Conservation (phyloP, 176 grass and related monocot species). For the Oryza coarctata region DNA sequence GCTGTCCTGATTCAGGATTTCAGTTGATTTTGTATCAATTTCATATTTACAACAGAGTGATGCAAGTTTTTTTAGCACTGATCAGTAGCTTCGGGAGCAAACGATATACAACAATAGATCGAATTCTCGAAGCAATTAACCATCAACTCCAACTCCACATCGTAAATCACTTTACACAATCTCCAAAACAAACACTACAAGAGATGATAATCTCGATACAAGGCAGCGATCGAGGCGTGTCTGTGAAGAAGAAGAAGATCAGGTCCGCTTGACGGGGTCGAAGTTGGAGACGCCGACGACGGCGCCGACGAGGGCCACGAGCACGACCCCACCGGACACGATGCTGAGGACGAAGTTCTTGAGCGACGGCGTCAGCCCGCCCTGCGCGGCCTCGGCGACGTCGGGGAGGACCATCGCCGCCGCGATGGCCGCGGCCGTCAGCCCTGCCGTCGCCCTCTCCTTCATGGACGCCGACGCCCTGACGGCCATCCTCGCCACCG, state of each 20-base stretch:
- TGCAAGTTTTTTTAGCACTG: not conserved
- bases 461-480: constrained; percentile 44
- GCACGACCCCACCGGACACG: constrained; percentile 61
- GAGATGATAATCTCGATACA: constrained; percentile 24
- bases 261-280: constrained; percentile 66
- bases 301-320: constrained; percentile 49
- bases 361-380: constrained; percentile 51
- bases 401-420: constrained; percentile 51
- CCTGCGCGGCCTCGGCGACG: constrained; percentile 50
- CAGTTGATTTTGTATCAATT: not conserved
- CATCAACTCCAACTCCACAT: not conserved
- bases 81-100: not conserved
- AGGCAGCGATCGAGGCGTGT: not conserved
- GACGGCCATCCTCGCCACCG: constrained; percentile 35
- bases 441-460: constrained; percentile 53
- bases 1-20: not conserved
- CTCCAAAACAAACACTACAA: constrained; percentile 1
- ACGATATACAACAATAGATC: not conserved
- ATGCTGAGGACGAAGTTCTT: constrained; percentile 80
- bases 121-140: not conserved
- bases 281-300: constrained; percentile 76
- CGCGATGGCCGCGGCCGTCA: constrained; percentile 45
- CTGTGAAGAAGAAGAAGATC: not conserved
- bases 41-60: not conserved
- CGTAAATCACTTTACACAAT: constrained; percentile 29